Percentiles rank a stretch among this genome's conserved stretches.
These are phyloP conservation scores for Penicillium expansum DNA, from an alignment of 2,329 filamentous ascomycete genomes.

Conservation along the genomic window DNA sequence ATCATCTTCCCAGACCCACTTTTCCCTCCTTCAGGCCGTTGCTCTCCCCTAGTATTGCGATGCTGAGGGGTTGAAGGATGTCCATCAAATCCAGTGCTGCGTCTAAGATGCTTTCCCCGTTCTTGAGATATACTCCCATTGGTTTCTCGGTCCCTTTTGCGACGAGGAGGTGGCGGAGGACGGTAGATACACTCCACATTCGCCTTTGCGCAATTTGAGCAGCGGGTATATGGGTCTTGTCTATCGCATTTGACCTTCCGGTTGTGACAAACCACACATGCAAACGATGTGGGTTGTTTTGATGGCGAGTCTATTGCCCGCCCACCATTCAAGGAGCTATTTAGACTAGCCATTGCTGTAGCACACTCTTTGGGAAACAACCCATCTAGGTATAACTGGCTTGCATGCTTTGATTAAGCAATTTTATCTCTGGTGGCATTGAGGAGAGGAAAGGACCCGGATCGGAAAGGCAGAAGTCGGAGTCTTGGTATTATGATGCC, in stretches of 20 bases:
- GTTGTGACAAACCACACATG: constrained; percentile 40
- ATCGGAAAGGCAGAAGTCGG: not conserved
- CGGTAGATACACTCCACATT: constrained; percentile 37
- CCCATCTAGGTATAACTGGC: not conserved
- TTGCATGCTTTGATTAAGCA: not conserved
- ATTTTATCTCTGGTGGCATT: not conserved
- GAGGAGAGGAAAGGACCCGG: not conserved
- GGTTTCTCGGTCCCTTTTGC: constrained; percentile 24
- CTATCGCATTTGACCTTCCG: constrained; percentile 48
- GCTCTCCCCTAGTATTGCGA: not conserved
- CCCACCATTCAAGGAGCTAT: not conserved
- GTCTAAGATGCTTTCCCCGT: constrained; percentile 11
- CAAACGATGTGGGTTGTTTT: constrained; percentile 15
- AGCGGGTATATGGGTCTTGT: constrained; percentile 44
- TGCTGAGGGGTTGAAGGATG: not conserved
- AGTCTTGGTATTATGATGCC: not conserved
- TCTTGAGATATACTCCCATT: constrained; percentile 7
- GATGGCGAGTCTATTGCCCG: constrained; percentile 21
- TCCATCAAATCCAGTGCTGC: not conserved
- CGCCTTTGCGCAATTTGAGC: constrained; percentile 47
- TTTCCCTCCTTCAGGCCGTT: not conserved
- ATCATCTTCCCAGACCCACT: constrained; percentile 22
- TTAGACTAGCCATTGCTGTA: constrained; percentile 1
- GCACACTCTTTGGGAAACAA: not conserved
- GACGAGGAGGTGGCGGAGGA: constrained; percentile 24